Evolutionary conservation across 768 basidiomycete species (phyloP), one percentile per base, ranked within the genome.

Genomic region (Xerocomellus chrysenteron): DNA sequence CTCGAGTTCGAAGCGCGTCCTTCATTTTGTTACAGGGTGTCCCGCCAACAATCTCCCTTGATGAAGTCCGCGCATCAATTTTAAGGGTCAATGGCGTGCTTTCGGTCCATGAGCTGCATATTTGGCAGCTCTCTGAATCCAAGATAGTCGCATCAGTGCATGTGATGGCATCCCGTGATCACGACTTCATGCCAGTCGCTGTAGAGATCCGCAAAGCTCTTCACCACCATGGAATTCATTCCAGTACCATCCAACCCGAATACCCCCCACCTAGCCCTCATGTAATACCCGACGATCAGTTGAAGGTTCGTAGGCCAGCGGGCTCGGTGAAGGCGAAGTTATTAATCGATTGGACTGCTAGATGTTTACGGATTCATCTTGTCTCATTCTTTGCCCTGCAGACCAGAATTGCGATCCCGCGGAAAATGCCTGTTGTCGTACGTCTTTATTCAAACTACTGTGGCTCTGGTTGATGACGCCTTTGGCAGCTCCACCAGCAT

Each of bases 81-180:
- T 77, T 90, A 14, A 76, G 75, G 4, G 90, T 98, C 26, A 81
- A 88, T 4, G 96, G 97, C 47, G 97, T 90, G 26, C 72, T 83
- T 54, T 85, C 85, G 14, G 77, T 98, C 30, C 97, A 98, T 65
- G 93, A 98, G 68, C 80, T 99, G 28, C 97, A 99, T 73, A 85
- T 98, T 51, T 99, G 97, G 97, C 94, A 96, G 66, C 82, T 99
- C 47, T 95, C 93, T 11, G 97, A 99, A 74, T 85, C 83, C 54
- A 98, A 97, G 70, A 85, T 94, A 52, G 89, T 99, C 42, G 95
- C 95, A 11, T 95, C 92, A 2, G 96, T 99, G 26, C 97, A 99
- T 73, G 92, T 99, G 47, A 82, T 91, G 63, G 85, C 94, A 9
- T 86, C 86, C 39, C 81, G 86, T 47, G 83, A 84, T 21, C 81